These are phyloP conservation scores for Aspergillus sp. DNA, from an alignment of 2,329 filamentous ascomycete genomes.

Conservation along the genomic window DNA sequence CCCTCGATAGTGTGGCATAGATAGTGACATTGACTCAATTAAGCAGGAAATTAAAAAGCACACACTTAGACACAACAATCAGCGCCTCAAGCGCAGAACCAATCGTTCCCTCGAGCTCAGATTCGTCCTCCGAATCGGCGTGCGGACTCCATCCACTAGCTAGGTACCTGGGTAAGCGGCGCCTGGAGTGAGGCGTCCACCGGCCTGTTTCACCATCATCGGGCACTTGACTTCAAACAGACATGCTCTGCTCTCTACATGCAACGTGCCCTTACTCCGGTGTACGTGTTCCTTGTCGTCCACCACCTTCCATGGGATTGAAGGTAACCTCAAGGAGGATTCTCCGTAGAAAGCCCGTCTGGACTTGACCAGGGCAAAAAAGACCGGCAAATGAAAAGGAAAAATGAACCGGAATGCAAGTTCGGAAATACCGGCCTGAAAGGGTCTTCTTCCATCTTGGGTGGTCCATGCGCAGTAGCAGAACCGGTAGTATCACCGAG, in stretches of 20 bases:
- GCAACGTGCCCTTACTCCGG: conserved; percentile 23
- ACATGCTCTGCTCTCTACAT: conserved; percentile 17
- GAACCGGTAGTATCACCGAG: too few relatives aligned
- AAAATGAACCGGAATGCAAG: neutral
- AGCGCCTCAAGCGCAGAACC: neutral
- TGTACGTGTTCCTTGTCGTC: conserved; percentile 19
- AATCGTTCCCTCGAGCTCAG: neutral
- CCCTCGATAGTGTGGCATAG: too few relatives aligned
- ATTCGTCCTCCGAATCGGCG: neutral
- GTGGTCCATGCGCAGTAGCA: neutral
- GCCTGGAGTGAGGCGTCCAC: neutral
- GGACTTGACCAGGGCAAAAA: neutral
- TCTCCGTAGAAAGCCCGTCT: neutral
- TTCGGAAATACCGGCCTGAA: neutral
- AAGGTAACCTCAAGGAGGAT: neutral
- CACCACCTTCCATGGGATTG: neutral
- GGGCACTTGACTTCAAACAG: conserved; percentile 28
- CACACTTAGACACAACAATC: too few relatives aligned
- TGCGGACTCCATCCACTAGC: neutral
- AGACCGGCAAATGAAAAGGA: neutral
- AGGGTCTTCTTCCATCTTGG: neutral
- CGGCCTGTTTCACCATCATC: conserved; percentile 28
- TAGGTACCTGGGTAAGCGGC: neutral
- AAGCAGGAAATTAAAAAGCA: too few relatives aligned
- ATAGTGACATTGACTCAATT: too few relatives aligned